Evolutionary conservation across 2,329 filamentous ascomycete genomes (phyloP).

Genomic region (Aschersonia sp.): DNA sequence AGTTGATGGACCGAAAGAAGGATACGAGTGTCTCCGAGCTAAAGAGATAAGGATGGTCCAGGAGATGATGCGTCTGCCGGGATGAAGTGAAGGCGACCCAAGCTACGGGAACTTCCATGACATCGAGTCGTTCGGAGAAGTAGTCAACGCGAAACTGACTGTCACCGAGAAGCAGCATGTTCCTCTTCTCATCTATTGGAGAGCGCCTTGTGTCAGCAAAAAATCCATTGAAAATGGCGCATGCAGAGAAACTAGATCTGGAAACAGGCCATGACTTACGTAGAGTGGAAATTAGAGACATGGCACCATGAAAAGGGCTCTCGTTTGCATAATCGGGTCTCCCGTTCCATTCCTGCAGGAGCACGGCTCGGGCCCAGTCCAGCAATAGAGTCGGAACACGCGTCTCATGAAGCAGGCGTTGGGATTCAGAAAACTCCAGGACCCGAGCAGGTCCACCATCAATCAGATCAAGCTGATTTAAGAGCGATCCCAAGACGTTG

Average conservation of each 20-base stretch:
- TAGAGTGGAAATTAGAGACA: conserved; percentile 59
- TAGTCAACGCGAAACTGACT: conserved; percentile 63
- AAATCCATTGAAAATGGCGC: neutral
- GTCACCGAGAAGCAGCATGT: conserved; percentile 49
- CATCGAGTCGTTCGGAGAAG: conserved; percentile 62
- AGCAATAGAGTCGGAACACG: conserved; percentile 42
- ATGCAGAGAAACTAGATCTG: no score
- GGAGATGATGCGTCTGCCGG: conserved; percentile 53
- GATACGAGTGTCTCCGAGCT: conserved; percentile 56
- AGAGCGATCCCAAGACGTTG: conserved; percentile 32
- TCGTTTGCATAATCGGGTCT: conserved; percentile 54
- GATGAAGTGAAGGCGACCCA: conserved; percentile 52
- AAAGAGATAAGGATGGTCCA: conserved; percentile 75
- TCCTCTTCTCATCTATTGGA: conserved; percentile 41
- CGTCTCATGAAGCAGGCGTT: conserved; percentile 41
- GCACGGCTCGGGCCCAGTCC: conserved; percentile 61
- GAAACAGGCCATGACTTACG: conserved; percentile 33
- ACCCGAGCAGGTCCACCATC: conserved; percentile 27
- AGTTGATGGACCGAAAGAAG: conserved; percentile 82
- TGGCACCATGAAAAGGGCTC: conserved; percentile 60
- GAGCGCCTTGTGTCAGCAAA: neutral
- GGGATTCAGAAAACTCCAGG: conserved; percentile 33
- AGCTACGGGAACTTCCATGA: conserved; percentile 56
- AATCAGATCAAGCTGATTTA: conserved; percentile 39
- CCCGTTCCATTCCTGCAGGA: conserved; percentile 72